Percentiles rank a stretch among this genome's conserved stretches.
Conservation (phyloP, 2,329 filamentous ascomycete species). For the Seiridium unicorne region DNA sequence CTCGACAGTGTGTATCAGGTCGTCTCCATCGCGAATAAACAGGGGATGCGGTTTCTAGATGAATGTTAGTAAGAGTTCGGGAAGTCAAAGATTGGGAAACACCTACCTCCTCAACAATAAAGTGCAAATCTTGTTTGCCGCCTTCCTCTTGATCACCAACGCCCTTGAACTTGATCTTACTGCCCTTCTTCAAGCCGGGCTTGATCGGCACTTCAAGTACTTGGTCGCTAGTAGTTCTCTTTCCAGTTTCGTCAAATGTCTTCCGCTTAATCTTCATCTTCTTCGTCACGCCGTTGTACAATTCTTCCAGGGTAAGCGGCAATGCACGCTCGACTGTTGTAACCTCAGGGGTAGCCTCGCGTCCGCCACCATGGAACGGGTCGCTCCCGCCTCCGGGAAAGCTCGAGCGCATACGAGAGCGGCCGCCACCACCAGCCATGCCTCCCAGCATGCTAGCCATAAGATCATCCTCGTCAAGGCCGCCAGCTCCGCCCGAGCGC, state of each 20-base stretch:
- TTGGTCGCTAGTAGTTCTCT: constrained; percentile 82
- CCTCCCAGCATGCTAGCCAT: constrained; percentile 36
- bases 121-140: constrained; percentile 91
- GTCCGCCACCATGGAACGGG: constrained; percentile 30
- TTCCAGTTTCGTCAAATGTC: constrained; percentile 83
- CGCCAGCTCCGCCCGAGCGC: constrained; percentile 45
- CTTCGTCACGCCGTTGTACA: constrained; percentile 85
- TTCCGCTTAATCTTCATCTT: constrained; percentile 99
- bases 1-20: constrained; percentile 75
- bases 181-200: constrained; percentile 90
- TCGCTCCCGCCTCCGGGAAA: constrained; percentile 14
- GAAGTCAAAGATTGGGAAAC: background rate
- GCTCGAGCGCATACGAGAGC: constrained; percentile 38
- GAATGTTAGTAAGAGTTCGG: constrained; percentile 35
- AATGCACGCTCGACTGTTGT: constrained; percentile 86
- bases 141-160: constrained; percentile 98
- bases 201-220: constrained; percentile 95
- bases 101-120: constrained; percentile 91
- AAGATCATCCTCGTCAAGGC: constrained; percentile 43
- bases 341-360: constrained; percentile 73
- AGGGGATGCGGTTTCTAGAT: constrained; percentile 79
- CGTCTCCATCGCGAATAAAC: constrained; percentile 84
- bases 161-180: constrained; percentile 96
- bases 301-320: constrained; percentile 79
- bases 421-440: constrained; percentile 29